Percentiles rank a stretch among this genome's conserved stretches.
phyloP scores from a whole-genome alignment of 257 asterid genomes.

The Solanum habrochaites region DNA sequence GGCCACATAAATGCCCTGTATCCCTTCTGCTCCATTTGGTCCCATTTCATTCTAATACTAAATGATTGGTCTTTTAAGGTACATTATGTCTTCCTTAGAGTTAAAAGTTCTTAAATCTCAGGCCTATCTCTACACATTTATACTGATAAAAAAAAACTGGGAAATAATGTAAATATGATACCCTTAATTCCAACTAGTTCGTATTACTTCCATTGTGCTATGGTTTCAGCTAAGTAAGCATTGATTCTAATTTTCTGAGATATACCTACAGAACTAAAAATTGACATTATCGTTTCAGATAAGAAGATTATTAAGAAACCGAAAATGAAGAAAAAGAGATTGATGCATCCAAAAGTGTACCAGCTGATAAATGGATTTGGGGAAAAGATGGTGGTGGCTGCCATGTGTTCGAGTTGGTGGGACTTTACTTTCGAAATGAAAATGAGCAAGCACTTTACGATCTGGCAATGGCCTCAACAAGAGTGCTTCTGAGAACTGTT shows the following conservation, averaged over 20 bases:
- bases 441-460: conserved; percentile 82
- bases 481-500: conserved; percentile 84
- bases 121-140: not conserved
- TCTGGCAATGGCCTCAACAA: conserved; percentile 86
- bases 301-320: not conserved
- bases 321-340: not conserved
- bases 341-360: conserved; percentile 13
- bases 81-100: not conserved
- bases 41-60: not conserved
- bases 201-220: not conserved
- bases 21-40: not conserved
- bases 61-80: not conserved
- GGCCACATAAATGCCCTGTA: not conserved
- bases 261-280: not conserved
- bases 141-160: not conserved
- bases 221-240: not conserved
- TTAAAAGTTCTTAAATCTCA: not conserved
- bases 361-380: conserved; percentile 91
- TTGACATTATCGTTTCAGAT: not conserved
- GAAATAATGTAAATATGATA: not conserved
- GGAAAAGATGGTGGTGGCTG: conserved; percentile 84
- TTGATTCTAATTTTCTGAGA: not conserved
- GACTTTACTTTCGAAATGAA: conserved; percentile 71
- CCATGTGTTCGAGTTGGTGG: conserved; percentile 76
- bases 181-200: not conserved